These are phyloP conservation scores for Boletellus sp. DNA, from an alignment of 768 basidiomycete species.

Conservation along the genomic window DNA sequence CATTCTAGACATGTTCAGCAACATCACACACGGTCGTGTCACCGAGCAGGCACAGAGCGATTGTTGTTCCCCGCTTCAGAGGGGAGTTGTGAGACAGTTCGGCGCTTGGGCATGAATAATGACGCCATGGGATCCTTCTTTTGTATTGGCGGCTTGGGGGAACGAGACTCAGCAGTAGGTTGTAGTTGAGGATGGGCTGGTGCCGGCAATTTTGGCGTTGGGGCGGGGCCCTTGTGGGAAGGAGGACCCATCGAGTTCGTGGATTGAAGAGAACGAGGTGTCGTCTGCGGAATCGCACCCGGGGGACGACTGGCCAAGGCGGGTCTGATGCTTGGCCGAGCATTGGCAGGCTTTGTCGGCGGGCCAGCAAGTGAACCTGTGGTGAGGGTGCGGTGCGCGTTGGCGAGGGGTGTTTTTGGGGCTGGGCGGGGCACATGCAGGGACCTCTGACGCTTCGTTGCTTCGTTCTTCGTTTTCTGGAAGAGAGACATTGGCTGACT, in stretches of 20 bases:
- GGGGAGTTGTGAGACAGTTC: conserved; percentile 54
- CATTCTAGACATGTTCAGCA: neutral
- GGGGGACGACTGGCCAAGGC: conserved; percentile 40
- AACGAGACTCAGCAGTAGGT: conserved; percentile 27
- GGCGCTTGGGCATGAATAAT: conserved; percentile 74
- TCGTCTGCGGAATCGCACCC: conserved; percentile 7
- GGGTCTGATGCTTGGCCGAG: conserved; percentile 51
- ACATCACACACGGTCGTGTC: conserved; percentile 3
- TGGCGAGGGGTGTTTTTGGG: conserved; percentile 49
- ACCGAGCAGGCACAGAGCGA: conserved; percentile 22
- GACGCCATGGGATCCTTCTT: conserved; percentile 64
- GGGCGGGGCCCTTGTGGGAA: conserved; percentile 25
- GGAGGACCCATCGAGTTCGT: conserved; percentile 6
- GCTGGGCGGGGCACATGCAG: conserved; percentile 52
- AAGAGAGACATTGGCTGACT: conserved; percentile 63
- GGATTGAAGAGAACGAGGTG: conserved; percentile 33
- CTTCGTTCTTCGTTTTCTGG: conserved; percentile 71
- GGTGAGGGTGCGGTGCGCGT: conserved; percentile 37
- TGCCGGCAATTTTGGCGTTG: conserved; percentile 21
- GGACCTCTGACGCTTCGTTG: conserved; percentile 61
- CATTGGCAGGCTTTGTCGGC: conserved; percentile 27
- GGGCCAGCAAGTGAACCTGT: conserved; percentile 35
- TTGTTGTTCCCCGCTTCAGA: conserved; percentile 26
- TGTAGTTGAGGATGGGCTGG: conserved; percentile 16
- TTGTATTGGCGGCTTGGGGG: conserved; percentile 36